A percentile compares a stretch with the other conserved stretches of the same genome.
phyloP scores from a whole-genome alignment of 192 early-diverging fungal species.

The Coemansia sp. region DNA sequence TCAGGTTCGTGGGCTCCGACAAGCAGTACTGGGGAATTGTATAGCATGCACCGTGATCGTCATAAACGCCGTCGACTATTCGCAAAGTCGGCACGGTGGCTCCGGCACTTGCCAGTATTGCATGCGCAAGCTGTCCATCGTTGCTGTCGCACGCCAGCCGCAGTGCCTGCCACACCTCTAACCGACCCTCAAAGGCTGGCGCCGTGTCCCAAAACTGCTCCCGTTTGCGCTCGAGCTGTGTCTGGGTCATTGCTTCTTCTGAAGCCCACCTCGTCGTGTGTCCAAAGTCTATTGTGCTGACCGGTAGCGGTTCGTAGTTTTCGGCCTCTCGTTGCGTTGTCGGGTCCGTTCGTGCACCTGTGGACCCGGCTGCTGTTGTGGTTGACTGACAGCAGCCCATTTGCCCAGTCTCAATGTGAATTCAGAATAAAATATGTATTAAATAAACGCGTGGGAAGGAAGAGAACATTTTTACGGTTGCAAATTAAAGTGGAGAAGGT shows the following conservation, averaged over 20 bases:
- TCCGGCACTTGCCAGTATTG: constrained; percentile 67
- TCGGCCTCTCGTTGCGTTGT: neutral
- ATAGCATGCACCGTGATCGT: constrained; percentile 73
- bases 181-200: constrained; percentile 67
- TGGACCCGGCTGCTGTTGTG: neutral
- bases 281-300: constrained; percentile 27
- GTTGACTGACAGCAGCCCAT: constrained; percentile 15
- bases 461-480: neutral
- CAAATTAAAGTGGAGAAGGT: neutral
- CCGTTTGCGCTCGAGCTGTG: constrained; percentile 54
- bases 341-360: neutral
- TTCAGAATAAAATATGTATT: neutral
- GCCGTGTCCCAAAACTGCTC: constrained; percentile 75
- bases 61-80: constrained; percentile 74
- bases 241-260: constrained; percentile 12
- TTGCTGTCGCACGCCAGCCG: constrained; percentile 58
- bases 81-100: constrained; percentile 71
- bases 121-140: constrained; percentile 56
- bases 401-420: neutral
- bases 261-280: constrained; percentile 12
- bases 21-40: constrained; percentile 68
- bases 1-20: constrained; percentile 58
- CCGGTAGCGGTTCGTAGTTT: too few relatives aligned
- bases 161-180: constrained; percentile 79
- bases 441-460: neutral